phyloP scores from a whole-genome alignment of 192 early-diverging fungal genomes.

The Coemansia sp. region DNA sequence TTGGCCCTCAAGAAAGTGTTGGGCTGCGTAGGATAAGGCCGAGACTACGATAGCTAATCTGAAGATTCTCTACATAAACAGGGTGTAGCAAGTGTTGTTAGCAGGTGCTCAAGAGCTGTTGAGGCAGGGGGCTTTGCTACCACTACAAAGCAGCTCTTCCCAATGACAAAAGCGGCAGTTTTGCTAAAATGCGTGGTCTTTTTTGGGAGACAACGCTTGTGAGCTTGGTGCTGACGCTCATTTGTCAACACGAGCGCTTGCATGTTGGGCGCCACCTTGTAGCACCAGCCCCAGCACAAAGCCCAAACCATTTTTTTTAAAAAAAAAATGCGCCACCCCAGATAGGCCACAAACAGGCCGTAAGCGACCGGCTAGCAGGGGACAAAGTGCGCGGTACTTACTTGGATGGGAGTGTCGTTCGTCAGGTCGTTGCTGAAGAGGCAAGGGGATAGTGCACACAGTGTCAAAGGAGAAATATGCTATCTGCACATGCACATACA shows the following conservation, averaged over 20 bases:
- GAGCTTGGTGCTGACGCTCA: background rate
- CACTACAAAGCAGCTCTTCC: background rate
- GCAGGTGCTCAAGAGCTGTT: background rate
- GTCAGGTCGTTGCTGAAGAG: background rate
- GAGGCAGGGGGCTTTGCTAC: slow-evolving; percentile 2
- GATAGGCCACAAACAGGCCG: background rate
- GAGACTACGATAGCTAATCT: background rate
- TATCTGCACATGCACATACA: slow-evolving; percentile 7
- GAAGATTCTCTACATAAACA: background rate
- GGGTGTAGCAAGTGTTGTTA: background rate
- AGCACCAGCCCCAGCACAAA: background rate
- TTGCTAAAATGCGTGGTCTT: background rate
- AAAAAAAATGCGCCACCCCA: slow-evolving; percentile 7
- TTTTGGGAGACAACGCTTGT: slow-evolving; percentile 4
- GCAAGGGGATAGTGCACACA: background rate
- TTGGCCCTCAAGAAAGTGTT: background rate
- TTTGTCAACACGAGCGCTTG: slow-evolving; percentile 3
- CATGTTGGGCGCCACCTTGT: background rate
- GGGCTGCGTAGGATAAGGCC: background rate
- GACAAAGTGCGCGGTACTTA: background rate
- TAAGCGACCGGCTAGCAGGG: background rate
- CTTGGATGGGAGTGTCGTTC: background rate
- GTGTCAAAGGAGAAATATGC: background rate
- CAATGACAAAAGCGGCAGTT: background rate
- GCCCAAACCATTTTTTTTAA: background rate